Base-by-base conservation (phyloP, 2,329 filamentous ascomycete species). In the Ophidiomyces ophidiicola region DNA sequence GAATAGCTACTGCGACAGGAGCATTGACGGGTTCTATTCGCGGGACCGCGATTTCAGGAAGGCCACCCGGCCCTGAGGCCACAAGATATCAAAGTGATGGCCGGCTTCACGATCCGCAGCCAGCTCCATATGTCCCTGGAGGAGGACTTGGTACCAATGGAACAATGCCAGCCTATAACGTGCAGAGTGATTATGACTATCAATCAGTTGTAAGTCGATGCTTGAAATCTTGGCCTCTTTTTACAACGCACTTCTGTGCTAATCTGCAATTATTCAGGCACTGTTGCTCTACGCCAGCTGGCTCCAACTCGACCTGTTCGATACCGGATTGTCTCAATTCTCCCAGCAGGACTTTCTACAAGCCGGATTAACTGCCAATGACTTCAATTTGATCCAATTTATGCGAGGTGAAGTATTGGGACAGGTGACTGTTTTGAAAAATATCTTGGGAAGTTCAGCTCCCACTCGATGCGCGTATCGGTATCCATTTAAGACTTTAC, bases 241-340 rank as follows among this genome's bases (percentile, higher is more conserved):
- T 30, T 41, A 8, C 25, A 36, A 17, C 6, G 4, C 6, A 6
- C 15, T n/a, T 15, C n/a, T 34, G 19, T 43, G 39, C 35, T 34
- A 39, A 34, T 7, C 19, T 10, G n/a, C 36, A 15, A 26, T 17
- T 17, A 11, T 31, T 19, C 30, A 64, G 61, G 71, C 76, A 0
- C 66, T 90, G 8, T 81, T 72, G 8, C 65, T 88, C 0, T 87
- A 88, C 54, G 80, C 86, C 51, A 83, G 90, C 59, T 90, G 76
- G 72, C 85, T 88, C 39, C 82, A 90, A 61, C 68, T 90, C 1
- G 84, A 90, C 54, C 69, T 85, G 10, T 90, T 90, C 70, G 77
- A 82, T 57, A 76, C 80, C 53, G 82, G 80, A 10, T 69, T 90
- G 2, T 74, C 72, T 0, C 72, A 67, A 0, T 90, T 83, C 59